Evolutionary conservation across 1,284 basidiomycete genomes (phyloP).

Genomic region (Chalciporus sp.): DNA sequence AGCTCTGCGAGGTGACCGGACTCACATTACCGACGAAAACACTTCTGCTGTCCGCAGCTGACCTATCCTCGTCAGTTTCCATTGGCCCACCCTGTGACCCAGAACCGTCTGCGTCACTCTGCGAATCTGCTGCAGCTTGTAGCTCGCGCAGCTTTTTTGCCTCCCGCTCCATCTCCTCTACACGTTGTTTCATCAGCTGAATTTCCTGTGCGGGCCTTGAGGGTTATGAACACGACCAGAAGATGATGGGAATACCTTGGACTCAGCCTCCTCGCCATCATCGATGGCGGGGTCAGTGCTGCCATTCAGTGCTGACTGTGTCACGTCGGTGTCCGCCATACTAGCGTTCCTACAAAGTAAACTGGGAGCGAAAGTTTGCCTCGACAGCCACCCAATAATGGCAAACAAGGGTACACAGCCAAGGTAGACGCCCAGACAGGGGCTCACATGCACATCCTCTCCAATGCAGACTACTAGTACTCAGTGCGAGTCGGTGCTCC

Average conservation of each 20-base stretch:
- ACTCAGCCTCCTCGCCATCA: slow-evolving; percentile 60
- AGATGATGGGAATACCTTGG: slow-evolving; percentile 44
- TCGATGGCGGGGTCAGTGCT: slow-evolving; percentile 46
- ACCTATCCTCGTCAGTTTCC: slow-evolving; percentile 78
- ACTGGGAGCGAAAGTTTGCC: slow-evolving; percentile 28
- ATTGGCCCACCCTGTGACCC: slow-evolving; percentile 49
- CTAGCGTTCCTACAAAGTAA: slow-evolving; percentile 13
- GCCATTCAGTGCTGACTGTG: slow-evolving; percentile 37
- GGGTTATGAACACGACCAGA: slow-evolving; percentile 1
- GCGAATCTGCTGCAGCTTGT: slow-evolving; percentile 84
- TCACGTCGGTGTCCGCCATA: slow-evolving; percentile 41
- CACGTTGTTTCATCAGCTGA: slow-evolving; percentile 87
- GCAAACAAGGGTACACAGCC: slow-evolving; percentile 31
- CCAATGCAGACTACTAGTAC: background rate
- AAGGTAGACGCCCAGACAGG: background rate
- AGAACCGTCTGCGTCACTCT: slow-evolving; percentile 42
- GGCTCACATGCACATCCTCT: background rate
- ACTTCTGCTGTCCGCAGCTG: slow-evolving; percentile 84
- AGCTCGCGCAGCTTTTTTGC: slow-evolving; percentile 89
- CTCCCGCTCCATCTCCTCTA: slow-evolving; percentile 92
- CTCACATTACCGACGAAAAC: slow-evolving; percentile 97
- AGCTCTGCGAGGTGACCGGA: slow-evolving; percentile 22
- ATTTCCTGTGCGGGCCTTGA: slow-evolving; percentile 58
- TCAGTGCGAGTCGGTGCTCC: too few relatives aligned
- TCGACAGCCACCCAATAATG: slow-evolving; percentile 12